Conservation (phyloP, 139 green algal species). For the Closterium sp. region DNA sequence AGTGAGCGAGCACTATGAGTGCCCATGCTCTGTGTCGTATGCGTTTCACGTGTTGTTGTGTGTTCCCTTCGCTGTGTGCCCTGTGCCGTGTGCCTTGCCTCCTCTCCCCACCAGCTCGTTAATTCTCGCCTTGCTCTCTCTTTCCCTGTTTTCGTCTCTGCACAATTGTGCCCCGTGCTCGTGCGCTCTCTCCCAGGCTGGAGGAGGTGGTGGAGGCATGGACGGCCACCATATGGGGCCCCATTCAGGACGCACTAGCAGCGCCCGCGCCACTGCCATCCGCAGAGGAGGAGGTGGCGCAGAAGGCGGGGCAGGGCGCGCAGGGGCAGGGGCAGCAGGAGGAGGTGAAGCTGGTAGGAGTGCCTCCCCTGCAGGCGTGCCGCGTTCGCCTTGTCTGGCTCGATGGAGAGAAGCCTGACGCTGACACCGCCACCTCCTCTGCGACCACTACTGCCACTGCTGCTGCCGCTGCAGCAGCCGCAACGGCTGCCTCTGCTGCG, state of each 20-base stretch:
- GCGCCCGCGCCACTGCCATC: neutral
- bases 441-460: constrained; percentile 17
- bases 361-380: constrained; percentile 65
- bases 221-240: constrained; percentile 72
- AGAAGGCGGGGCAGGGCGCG: neutral
- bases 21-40: no score
- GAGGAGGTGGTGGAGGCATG: constrained; percentile 75
- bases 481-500: no score
- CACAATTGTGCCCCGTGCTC: no score
- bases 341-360: constrained; percentile 56
- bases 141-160: no score
- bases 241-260: constrained; percentile 54
- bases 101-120: neutral
- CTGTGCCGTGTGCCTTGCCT: no score
- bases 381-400: constrained; percentile 11
- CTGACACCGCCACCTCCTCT: neutral
- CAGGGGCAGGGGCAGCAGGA: constrained; percentile 1
- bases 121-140: neutral
- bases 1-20: constrained; percentile 13
- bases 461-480: constrained; percentile 31
- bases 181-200: constrained; percentile 11
- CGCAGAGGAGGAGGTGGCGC: neutral
- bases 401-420: neutral
- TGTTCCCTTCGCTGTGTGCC: no score
- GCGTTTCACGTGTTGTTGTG: no score